Base-by-base conservation (phyloP, 176 grass and related monocot genomes). In the Eragrostis curvula region DNA sequence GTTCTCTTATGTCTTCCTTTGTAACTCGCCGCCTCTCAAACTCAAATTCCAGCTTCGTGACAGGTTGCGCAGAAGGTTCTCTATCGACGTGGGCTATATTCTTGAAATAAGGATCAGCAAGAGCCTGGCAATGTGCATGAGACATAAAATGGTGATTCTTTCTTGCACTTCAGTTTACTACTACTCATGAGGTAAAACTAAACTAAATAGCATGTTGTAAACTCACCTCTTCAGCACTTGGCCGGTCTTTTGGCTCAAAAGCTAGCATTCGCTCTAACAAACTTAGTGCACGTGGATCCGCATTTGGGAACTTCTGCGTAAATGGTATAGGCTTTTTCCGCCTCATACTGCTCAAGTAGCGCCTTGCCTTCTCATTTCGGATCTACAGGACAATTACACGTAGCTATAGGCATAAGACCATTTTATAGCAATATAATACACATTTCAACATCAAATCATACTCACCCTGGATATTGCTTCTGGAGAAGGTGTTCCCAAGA, bases 81-180 rank as follows among this genome's bases (percentile, higher is more conserved):
- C 93, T 89, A 65, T 99, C 96, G 40, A 99, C 89, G 79, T 86
- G 90, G 10, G 96, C 91, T 85, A 99, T 91, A 81, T 89, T 95
- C 85, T 84, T 93, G 81, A 99, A 99, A 88, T 99, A 99, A 69
- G 83, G 91, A 99, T 99, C 93, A 29, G 93, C 93, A 79, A 99
- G 81, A 71, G 96, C 96, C 96, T 98, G 81, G 39, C 57, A 87
- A 49, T 40, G 44, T 87, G 57, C 75, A 47, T 43, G 72, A 83
- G 49, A 72, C 71, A 84, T 86, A n/a, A 92, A 59, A 8, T 77
- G 18, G 18, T 24, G 9, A 18, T 89, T 39, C 11, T 9, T 89
- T 39, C 11, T 9, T 5, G 41, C 48, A 80, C 50, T 84, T 63
- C 56, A 87, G 55, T 6, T 71, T 78, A 79, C 39, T 45, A 80